Evolutionary conservation across 176 grass and related monocot genomes (phyloP), one percentile per base, ranked within the genome.

Genomic region (Rhynchospora tenuis): DNA sequence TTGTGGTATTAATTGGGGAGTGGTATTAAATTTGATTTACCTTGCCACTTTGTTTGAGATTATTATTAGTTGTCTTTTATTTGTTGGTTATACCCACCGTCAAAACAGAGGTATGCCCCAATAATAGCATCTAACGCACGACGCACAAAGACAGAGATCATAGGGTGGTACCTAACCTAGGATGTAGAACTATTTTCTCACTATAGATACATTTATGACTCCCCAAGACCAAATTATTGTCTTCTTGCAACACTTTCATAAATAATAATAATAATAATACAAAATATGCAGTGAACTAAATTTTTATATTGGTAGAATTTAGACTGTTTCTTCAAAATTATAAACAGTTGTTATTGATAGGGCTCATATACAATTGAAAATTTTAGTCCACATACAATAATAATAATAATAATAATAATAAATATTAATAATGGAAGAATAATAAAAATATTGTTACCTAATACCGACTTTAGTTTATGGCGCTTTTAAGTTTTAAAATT

Each of bases 151-250:
- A 47, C 43, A 72, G 2, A 72, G 42, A 72, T 23, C 45, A 71
- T 45, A 72, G 73, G 26, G 24, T 56, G 24, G 48, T 56, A 56
- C 48, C 73, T 56, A 56, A 77, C 73, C 73, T 56, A 77, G 73
- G 73, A 77, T 77, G 73, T 77, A 77, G 73, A 74, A 55, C 73
- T 77, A 77, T 77, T 77, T 77, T 31, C 73, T 38, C 13, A 77
- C 48, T 77, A 19, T 54, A 54, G 72, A 31, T 77, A 31, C 73
- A 77, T 77, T 77, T 77, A 77, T 77, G 12, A 75, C 17, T 6
- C 3, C 16, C 44, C 13, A 22, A 50, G 72, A 54, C 72, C 46
- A 52, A 15, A 31, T 66, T 14, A 73, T 51, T 73, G 9, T 26
- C 20, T 52, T 20, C 71, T 52, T 73, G 45, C 45, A 51, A 51